These are phyloP conservation scores for Sporothrix phasma DNA, from an alignment of 2,329 filamentous ascomycete species.

Conservation along the genomic window DNA sequence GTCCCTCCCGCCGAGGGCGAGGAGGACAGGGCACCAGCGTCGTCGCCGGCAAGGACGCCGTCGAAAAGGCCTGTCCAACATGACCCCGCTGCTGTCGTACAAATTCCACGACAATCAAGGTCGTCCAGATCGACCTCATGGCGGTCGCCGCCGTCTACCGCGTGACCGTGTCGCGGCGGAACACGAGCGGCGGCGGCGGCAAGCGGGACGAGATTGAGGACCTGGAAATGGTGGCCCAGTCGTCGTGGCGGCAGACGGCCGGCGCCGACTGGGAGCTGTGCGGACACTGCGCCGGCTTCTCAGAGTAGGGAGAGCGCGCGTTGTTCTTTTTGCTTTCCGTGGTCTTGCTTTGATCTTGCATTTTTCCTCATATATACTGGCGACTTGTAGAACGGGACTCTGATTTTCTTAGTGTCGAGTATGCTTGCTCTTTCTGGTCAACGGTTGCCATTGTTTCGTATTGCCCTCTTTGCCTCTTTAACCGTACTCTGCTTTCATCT, in stretches of 20 bases:
- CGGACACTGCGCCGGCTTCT: conserved; percentile 12
- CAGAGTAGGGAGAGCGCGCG: not conserved
- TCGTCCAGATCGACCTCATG: conserved; percentile 32
- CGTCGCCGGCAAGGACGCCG: conserved; percentile 23
- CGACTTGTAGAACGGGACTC: not conserved
- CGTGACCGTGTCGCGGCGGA: conserved; percentile 21
- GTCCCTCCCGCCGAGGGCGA: conserved; percentile 21
- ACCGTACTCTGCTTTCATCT: not conserved
- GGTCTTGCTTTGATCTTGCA: not conserved
- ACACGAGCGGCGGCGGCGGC: not conserved
- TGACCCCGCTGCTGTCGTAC: conserved; percentile 24
- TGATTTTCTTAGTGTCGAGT: not conserved
- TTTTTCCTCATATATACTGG: not conserved
- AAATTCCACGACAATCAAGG: conserved; percentile 27
- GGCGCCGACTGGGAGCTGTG: conserved; percentile 28
- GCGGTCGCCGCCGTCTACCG: conserved; percentile 29
- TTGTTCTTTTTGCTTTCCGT: not conserved
- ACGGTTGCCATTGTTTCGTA: not conserved
- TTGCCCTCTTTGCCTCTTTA: not conserved
- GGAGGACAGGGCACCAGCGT: conserved; percentile 15
- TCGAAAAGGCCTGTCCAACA: conserved; percentile 25
- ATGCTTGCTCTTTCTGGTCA: not conserved
- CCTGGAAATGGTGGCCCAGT: conserved; percentile 22
- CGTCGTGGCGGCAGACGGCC: conserved; percentile 29
- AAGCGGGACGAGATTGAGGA: conserved; percentile 19